Evolutionary conservation across 2,329 filamentous ascomycete species (phyloP).

Genomic region (Periconia digitata): DNA sequence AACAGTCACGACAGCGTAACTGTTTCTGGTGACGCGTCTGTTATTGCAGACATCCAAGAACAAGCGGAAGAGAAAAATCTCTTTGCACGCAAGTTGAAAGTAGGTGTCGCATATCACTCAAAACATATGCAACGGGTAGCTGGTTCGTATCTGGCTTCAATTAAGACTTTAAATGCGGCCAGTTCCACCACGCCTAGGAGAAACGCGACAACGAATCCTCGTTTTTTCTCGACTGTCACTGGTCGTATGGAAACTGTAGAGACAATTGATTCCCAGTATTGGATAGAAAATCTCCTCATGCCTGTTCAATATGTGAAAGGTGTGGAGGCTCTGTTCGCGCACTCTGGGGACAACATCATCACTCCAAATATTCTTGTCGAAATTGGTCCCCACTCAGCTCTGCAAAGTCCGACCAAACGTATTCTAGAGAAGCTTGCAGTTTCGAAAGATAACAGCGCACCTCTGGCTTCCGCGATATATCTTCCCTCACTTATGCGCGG

Average conservation of each 20-base stretch:
- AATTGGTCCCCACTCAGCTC: conserved; percentile 26
- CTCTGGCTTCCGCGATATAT: conserved; percentile 7
- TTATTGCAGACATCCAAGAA: conserved; percentile 37
- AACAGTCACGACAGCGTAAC: conserved; percentile 50
- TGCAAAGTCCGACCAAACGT: conserved; percentile 26
- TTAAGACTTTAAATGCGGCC: conserved; percentile 18
- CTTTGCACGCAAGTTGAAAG: conserved; percentile 45
- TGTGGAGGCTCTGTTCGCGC: conserved; percentile 17
- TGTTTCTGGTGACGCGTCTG: conserved; percentile 46
- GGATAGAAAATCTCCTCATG: conserved; percentile 25
- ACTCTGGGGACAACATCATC: conserved; percentile 28
- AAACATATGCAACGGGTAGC: conserved; percentile 37
- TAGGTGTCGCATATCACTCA: conserved; percentile 50
- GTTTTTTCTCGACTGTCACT: conserved; percentile 21
- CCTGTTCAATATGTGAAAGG: conserved; percentile 20
- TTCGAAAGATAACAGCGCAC: conserved; percentile 8
- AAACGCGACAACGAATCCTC: background rate
- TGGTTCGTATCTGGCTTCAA: conserved; percentile 15
- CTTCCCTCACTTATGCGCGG: conserved; percentile 28
- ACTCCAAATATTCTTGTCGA: conserved; percentile 22
- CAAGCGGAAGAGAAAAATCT: conserved; percentile 36
- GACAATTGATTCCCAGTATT: conserved; percentile 21
- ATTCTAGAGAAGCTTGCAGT: conserved; percentile 17
- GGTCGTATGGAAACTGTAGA: conserved; percentile 9
- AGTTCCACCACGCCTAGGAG: background rate